Evolutionary conservation across 1,284 basidiomycete species (phyloP).

Genomic region (Fomitiporia mediterranea): DNA sequence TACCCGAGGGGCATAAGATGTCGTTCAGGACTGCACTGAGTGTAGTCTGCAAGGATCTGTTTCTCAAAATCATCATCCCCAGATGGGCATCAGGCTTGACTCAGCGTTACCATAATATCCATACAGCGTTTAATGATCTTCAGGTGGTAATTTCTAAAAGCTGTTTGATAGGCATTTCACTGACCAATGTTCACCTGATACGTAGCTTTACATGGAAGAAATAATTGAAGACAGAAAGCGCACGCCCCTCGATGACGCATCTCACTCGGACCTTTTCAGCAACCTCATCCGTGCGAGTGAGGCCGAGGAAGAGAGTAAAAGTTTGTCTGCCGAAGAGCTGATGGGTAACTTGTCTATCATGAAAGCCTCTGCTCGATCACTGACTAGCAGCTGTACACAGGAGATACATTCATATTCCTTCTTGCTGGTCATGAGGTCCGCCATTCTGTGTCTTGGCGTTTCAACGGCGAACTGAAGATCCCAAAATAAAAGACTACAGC

Average conservation of each 20-base stretch:
- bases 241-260: constrained; percentile 34
- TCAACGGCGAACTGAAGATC: constrained; percentile 19
- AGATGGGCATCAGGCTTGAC: constrained; percentile 41
- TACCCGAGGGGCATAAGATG: constrained; percentile 45
- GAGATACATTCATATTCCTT: constrained; percentile 55
- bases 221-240: constrained; percentile 46
- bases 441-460: neutral
- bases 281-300: constrained; percentile 47
- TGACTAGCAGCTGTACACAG: constrained; percentile 27
- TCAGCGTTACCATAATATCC: constrained; percentile 32
- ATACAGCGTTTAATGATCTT: constrained; percentile 44
- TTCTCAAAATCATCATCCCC: constrained; percentile 42
- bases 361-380: neutral
- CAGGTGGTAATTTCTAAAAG: constrained; percentile 31
- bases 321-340: constrained; percentile 45
- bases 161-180: neutral
- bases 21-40: constrained; percentile 55
- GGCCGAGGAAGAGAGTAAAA: constrained; percentile 30
- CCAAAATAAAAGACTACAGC: constrained; percentile 45
- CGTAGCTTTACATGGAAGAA: constrained; percentile 48
- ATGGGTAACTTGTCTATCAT: constrained; percentile 34
- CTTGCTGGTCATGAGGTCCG: constrained; percentile 57
- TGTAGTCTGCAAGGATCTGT: constrained; percentile 40
- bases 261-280: constrained; percentile 51
- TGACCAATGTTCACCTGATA: neutral